Conservation (phyloP, 2,329 filamentous ascomycete genomes). For the Spiromastix sp. region DNA sequence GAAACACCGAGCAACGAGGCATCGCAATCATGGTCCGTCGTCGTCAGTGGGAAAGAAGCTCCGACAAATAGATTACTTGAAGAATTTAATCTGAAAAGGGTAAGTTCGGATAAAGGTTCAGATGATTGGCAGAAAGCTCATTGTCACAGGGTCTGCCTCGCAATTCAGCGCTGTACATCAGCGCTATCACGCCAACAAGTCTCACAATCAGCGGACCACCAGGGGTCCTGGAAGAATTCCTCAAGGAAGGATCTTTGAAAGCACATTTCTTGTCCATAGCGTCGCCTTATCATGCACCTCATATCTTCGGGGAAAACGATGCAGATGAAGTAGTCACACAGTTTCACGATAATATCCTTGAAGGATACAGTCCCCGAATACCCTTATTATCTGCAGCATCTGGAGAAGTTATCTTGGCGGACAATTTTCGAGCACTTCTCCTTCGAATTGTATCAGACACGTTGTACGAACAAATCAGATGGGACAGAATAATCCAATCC, state of each 20-base stretch:
- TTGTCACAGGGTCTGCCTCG: slow-evolving; percentile 2
- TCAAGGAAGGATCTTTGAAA: slow-evolving; percentile 1
- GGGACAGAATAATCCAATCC: background rate
- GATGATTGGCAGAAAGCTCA: no score
- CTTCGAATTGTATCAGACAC: background rate
- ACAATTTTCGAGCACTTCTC: background rate
- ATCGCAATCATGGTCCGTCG: slow-evolving; percentile 4
- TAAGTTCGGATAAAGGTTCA: slow-evolving; percentile 1
- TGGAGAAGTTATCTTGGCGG: background rate
- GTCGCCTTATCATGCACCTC: slow-evolving; percentile 11
- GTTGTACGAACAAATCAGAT: background rate
- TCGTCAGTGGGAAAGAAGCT: slow-evolving; percentile 3
- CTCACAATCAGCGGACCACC: slow-evolving; percentile 13
- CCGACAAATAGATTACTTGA: slow-evolving; percentile 1
- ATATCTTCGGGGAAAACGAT: slow-evolving; percentile 6
- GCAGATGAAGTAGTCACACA: slow-evolving; percentile 3
- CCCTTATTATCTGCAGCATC: background rate
- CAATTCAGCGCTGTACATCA: slow-evolving; percentile 6
- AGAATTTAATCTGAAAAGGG: slow-evolving; percentile 1
- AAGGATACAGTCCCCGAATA: background rate
- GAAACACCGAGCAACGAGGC: slow-evolving; percentile 1
- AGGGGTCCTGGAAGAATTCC: slow-evolving; percentile 4
- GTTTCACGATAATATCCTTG: slow-evolving; percentile 1
- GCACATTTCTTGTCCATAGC: slow-evolving; percentile 6
- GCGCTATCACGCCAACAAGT: slow-evolving; percentile 6